Evolutionary conservation across 1,139 yeast species (phyloP), one percentile per base, ranked within the genome.

Genomic region (Candida neerlandica): DNA sequence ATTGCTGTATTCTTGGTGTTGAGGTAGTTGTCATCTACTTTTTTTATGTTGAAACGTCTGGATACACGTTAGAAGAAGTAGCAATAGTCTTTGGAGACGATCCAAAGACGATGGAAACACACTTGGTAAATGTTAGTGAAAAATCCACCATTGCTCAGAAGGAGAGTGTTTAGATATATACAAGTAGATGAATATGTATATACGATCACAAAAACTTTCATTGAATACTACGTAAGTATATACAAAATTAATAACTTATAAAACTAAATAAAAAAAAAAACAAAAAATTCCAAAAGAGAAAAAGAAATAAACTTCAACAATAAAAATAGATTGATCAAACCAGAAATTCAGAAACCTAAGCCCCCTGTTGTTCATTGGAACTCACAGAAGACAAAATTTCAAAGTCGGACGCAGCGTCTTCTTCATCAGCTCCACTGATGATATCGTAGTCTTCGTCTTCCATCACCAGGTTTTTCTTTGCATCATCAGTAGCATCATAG

Each of bases 41-140:
- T 64, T 67, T 71, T 57, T 75, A 67, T 59, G 78, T 79, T 38
- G 84, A 80, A 62, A 79, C 83, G 16, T 65, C 77, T 40, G 83
- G 83, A 23, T 71, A 77, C 59, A 75, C 83, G 9, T 71, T 80
- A 65, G 84, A 80, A 62, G 82, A 79, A 62, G 80, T 80, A 45
- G 77, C 80, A 5, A 66, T 67, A 50, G 75, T 76, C 15, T 77
- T 77, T 56, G 81, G 79, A 46, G 78, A 70, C 49, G 69, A 69
- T 42, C 40, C 40, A 9, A 9, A 16, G 5, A 18, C 16, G 5
- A 35, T 18, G 26, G 40, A 11, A 6, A 15, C n/a, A 2, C 27
- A 10, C 4, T 35, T 18, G 27, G n/a, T 26, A 6, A 14, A 4
- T 5, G 11, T n/a, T 12, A 35, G 27, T 35, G 40, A 35, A 21